Base-by-base conservation (phyloP, 2,329 filamentous ascomycete species). In the Pseudogymnoascus sp. region DNA sequence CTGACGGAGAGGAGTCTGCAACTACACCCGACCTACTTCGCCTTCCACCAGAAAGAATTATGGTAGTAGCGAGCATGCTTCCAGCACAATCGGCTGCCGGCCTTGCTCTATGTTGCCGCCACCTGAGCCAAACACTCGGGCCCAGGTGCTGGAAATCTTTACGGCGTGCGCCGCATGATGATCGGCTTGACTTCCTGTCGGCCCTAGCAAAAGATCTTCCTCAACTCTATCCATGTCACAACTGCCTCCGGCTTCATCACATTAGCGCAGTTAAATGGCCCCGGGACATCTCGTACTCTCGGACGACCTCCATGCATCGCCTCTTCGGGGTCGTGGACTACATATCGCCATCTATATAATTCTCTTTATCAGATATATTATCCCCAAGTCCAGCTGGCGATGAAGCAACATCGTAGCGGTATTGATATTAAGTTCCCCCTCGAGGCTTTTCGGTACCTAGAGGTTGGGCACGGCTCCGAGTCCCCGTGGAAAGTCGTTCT, bases 351-450 rank as follows among this genome's bases (percentile, higher is more conserved):
- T 65, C 14, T 63, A 57, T 61, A n/a, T 25, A 25, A n/a, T 16
- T 67, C 67, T 31, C 13, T 28, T 23, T 64, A 62, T 61, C n/a
- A 23, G 34, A 63, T 68, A 61, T 6, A 64, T 60, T 68, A 67
- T 63, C 63, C 60, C 21, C 67, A 68, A 21, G 62, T 68, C 62
- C 64, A 66, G 19, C 64, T 68, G 57, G 65, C 64, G 54, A 65
- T 68, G 41, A 68, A 63, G 21, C 64, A 65, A 13, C 62, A 67
- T 23, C 60, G 63, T 62, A 41, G 13, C 31, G 63, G 63, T 3
- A 63, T 60, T 63, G 60, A 64, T 66, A 62, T 60, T 61, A 62
- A 63, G 36, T 64, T 66, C 65, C 67, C 66, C 54, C 63, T 65
- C 8, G 62, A 66, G 41, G 65, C 64, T 39, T 67, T 66, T 62